Conservation (phyloP, 352 stramenopile species). For the Pythium aristosporum region DNA sequence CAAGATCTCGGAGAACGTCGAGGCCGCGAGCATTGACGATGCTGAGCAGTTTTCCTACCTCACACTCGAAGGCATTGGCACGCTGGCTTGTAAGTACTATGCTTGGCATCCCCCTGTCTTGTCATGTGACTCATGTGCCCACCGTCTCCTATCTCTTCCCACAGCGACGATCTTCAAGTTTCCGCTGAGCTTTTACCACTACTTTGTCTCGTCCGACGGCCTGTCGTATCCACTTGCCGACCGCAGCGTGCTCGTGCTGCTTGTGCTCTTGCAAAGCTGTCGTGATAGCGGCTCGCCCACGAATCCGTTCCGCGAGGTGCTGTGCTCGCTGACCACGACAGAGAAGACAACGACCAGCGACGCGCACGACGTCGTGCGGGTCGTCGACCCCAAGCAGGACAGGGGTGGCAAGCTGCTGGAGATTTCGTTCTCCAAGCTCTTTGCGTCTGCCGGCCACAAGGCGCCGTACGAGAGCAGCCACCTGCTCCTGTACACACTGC, state of each 20-base stretch:
- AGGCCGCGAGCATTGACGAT: slow-evolving; percentile 46
- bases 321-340: slow-evolving; percentile 43
- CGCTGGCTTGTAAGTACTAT: slow-evolving; percentile 43
- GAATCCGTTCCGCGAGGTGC: slow-evolving; percentile 68
- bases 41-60: slow-evolving; percentile 66
- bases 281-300: slow-evolving; percentile 39
- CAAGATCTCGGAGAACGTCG: slow-evolving; percentile 53
- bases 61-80: slow-evolving; percentile 65
- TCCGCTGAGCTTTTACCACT: slow-evolving; percentile 61
- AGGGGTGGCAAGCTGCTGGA: slow-evolving; percentile 31
- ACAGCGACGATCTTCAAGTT: slow-evolving; percentile 68
- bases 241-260: slow-evolving; percentile 60
- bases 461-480: slow-evolving; percentile 65
- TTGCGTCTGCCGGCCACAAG: slow-evolving; percentile 47
- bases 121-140: too few species aligned
- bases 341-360: slow-evolving; percentile 15
- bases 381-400: slow-evolving; percentile 28
- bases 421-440: slow-evolving; percentile 53
- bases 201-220: slow-evolving; percentile 57
- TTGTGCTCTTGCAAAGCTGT: slow-evolving; percentile 71
- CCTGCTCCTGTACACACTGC: slow-evolving; percentile 70
- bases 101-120: neutral
- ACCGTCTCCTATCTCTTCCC: neutral
- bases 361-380: slow-evolving; percentile 16
- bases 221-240: slow-evolving; percentile 61